Percentiles rank a stretch among this genome's conserved stretches.
Conservation (phyloP, 1,284 basidiomycete genomes). For the Mycena sp. region DNA sequence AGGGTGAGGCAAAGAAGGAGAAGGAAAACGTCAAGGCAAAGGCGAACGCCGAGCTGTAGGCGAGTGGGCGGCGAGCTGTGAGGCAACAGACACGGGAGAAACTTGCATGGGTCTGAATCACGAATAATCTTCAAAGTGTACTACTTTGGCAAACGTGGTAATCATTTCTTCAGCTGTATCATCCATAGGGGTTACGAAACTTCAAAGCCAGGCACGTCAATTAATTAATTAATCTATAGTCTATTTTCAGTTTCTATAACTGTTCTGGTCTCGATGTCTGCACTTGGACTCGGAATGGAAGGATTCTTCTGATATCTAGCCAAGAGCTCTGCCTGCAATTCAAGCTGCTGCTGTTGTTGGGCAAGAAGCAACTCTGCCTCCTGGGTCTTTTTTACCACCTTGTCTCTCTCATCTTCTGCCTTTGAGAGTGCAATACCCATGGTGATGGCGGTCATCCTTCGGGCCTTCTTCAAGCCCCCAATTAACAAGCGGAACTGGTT, state of each 20-base stretch:
- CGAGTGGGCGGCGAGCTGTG: constrained; percentile 16
- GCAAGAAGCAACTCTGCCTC: not conserved
- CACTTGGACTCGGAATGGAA: too few species aligned
- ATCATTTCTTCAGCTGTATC: constrained; percentile 9
- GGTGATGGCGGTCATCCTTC: not conserved
- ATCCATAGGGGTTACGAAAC: too few species aligned
- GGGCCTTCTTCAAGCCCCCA: not conserved
- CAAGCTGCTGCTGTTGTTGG: too few species aligned
- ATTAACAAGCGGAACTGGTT: not conserved
- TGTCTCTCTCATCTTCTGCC: not conserved
- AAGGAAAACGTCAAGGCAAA: constrained; percentile 1
- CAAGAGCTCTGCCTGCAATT: too few species aligned
- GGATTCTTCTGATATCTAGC: too few species aligned
- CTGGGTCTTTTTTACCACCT: not conserved
- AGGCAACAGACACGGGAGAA: not conserved
- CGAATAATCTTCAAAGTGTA: constrained; percentile 10
- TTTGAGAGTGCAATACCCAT: not conserved
- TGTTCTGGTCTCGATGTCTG: too few species aligned
- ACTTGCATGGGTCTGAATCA: constrained; percentile 8
- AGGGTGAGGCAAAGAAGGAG: constrained; percentile 27
- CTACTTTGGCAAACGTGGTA: constrained; percentile 1
- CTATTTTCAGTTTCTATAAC: too few species aligned
- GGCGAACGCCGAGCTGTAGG: constrained; percentile 6
- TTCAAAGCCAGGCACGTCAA: too few species aligned
- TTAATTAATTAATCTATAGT: too few species aligned